Evolutionary conservation across 257 asterid species (phyloP).

Genomic region (Ballota nigra): DNA sequence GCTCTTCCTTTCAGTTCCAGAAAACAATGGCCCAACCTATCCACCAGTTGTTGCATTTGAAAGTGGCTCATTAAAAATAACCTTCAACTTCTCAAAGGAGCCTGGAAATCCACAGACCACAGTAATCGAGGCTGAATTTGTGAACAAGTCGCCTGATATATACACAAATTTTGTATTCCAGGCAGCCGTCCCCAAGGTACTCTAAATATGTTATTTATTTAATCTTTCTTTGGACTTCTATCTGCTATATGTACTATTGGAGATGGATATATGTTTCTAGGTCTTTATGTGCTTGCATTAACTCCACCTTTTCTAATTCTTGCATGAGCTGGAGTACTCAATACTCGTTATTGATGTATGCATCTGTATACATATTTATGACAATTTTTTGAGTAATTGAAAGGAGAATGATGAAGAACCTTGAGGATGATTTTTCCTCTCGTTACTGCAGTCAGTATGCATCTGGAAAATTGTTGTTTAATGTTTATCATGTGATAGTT

Average conservation of each 20-base stretch:
- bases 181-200: slow-evolving; percentile 99
- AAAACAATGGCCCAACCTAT: slow-evolving; percentile 58
- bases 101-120: slow-evolving; percentile 69
- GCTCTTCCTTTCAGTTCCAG: slow-evolving; percentile 42
- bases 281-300: slow-evolving; percentile 7
- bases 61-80: slow-evolving; percentile 67
- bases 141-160: slow-evolving; percentile 61
- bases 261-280: not conserved
- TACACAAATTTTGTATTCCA: slow-evolving; percentile 81
- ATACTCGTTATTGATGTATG: not conserved
- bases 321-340: slow-evolving; percentile 9
- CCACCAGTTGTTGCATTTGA: slow-evolving; percentile 84
- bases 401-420: not conserved
- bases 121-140: slow-evolving; percentile 69
- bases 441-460: not conserved
- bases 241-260: slow-evolving; percentile 4
- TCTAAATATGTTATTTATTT: not conserved
- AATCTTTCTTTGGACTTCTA: not conserved
- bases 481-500: not conserved
- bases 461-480: not conserved
- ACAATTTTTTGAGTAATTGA: slow-evolving; percentile 11
- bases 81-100: slow-evolving; percentile 77
- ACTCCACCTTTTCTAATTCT: not conserved
- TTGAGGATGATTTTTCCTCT: not conserved
- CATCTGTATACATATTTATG: not conserved